Evolutionary conservation across 2,329 filamentous ascomycete genomes (phyloP), one percentile per base, ranked within the genome.

Genomic region (Neopestalotiopsis rosae): DNA sequence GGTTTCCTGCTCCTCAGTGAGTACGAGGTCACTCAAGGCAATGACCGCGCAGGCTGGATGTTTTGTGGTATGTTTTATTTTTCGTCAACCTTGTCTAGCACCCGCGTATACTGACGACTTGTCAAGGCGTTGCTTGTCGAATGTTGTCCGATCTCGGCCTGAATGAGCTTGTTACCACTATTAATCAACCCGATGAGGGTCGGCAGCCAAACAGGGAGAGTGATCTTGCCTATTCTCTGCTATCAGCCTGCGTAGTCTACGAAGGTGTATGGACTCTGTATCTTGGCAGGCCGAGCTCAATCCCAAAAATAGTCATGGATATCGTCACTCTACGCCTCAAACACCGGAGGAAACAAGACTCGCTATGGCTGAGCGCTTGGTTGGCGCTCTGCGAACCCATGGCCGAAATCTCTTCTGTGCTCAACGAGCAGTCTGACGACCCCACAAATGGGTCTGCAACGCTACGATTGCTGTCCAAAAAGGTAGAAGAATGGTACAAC

Each of bases 1-100:
- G 56, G 14, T 12, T 58, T 58, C 17, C 56, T 58, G 1, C 17
- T 58, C 17, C 28, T 58, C 17, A 58, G 56, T 30, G 56, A 58
- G 28, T 58, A 58, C 56, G 56, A 58, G 28, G 56, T 58, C 6
- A 58, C 56, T 14, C 56, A 58, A 30, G 56, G 56, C 5, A 58
- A 58, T 20, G 56, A 58, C 56, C 56, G 56, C n/a, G 14, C 56
- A 20, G 56, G 56, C 20, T 58, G 56, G 56, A 58, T 58, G 56
- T 58, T 30, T 58, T 58, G 56, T 28, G 56, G 56, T 58, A 58
- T 30, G 28, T 28, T 28, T 4, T 28, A 7, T 58, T 2, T 30
- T 30, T 5, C 7, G 2, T 14, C 4, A 58, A 28, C 20, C 2
- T 4, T 30, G 12, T 58, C 12, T 10, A 12, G 9, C 5, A 2